Conservation (phyloP, 495 filamentous ascomycete genomes). For the Chaetomidium leptoderma region DNA sequence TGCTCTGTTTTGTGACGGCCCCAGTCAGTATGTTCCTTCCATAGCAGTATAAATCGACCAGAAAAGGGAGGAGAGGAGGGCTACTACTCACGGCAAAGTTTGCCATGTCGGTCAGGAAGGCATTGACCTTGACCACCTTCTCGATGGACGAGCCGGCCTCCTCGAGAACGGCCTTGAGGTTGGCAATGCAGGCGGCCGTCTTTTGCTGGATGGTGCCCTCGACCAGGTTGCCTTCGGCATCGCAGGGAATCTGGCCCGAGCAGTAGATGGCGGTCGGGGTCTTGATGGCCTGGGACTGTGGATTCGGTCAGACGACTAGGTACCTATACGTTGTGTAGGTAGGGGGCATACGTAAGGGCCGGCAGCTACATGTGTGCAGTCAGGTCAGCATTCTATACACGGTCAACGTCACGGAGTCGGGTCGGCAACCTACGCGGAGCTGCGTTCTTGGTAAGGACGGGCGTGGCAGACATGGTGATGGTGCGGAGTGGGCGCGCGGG, state of each 20-base stretch:
- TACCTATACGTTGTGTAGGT: not conserved
- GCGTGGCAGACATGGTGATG: slow-evolving; percentile 43
- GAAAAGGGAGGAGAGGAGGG: not conserved
- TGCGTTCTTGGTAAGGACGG: slow-evolving; percentile 51
- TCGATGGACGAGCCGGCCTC: slow-evolving; percentile 71
- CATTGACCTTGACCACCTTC: slow-evolving; percentile 75
- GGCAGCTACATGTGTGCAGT: slow-evolving; percentile 39
- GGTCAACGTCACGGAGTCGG: not conserved
- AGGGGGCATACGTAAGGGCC: slow-evolving; percentile 56
- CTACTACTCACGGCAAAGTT: slow-evolving; percentile 56
- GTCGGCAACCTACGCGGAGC: slow-evolving; percentile 43
- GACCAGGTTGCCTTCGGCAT: slow-evolving; percentile 67
- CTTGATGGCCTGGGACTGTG: slow-evolving; percentile 81
- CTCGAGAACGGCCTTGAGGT: slow-evolving; percentile 70
- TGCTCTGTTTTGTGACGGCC: too few species aligned
- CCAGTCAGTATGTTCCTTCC: too few species aligned
- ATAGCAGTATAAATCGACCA: too few species aligned
- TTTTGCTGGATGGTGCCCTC: slow-evolving; percentile 71
- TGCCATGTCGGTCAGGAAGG: slow-evolving; percentile 81
- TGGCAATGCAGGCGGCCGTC: slow-evolving; percentile 69
- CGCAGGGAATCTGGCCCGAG: slow-evolving; percentile 88
- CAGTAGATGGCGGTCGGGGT: slow-evolving; percentile 81
- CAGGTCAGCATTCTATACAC: not conserved
- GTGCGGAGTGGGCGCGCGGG: slow-evolving; percentile 15
- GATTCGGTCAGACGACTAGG: slow-evolving; percentile 2